phyloP scores from a whole-genome alignment of 2,329 filamentous ascomycete genomes.

The Neofusicoccum sp. region DNA sequence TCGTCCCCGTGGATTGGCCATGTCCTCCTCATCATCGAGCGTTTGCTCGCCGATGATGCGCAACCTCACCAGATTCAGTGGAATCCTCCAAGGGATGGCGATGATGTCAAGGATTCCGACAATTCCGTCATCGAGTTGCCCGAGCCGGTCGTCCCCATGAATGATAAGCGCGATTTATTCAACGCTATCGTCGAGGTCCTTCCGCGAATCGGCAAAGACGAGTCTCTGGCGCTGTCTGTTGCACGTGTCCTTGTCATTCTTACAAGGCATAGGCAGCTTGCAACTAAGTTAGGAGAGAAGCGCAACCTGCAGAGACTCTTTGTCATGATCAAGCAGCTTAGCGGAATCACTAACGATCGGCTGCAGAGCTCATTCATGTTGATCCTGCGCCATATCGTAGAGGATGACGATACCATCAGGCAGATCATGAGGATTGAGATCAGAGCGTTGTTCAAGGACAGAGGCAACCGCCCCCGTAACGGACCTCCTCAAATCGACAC shows the following conservation, averaged over 20 bases:
- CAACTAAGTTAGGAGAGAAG: constrained; percentile 78
- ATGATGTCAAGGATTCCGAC: constrained; percentile 47
- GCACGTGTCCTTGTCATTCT: constrained; percentile 84
- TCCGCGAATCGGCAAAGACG: constrained; percentile 84
- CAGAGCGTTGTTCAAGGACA: constrained; percentile 68
- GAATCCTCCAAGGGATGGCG: constrained; percentile 55
- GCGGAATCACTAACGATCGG: constrained; percentile 74
- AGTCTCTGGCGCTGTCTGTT: constrained; percentile 79
- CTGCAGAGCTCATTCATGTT: constrained; percentile 79
- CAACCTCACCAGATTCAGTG: constrained; percentile 75
- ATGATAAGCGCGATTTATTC: constrained; percentile 72
- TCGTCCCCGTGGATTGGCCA: constrained; percentile 92
- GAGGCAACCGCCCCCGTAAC: constrained; percentile 39
- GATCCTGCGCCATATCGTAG: constrained; percentile 87
- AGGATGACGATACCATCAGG: constrained; percentile 87
- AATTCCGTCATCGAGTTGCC: constrained; percentile 62
- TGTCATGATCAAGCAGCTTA: constrained; percentile 91
- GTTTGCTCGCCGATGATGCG: constrained; percentile 84
- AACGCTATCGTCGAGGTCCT: constrained; percentile 79
- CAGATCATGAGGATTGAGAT: constrained; percentile 94
- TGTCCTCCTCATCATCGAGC: constrained; percentile 86
- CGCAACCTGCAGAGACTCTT: constrained; percentile 88
- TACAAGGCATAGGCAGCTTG: constrained; percentile 76
- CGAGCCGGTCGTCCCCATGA: constrained; percentile 63
- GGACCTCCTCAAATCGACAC: constrained; percentile 60